Percentiles rank a stretch among this genome's conserved stretches.
These are phyloP conservation scores for Cryptococcus maquisensis DNA, from an alignment of 1,284 basidiomycete genomes.

Conservation along the genomic window DNA sequence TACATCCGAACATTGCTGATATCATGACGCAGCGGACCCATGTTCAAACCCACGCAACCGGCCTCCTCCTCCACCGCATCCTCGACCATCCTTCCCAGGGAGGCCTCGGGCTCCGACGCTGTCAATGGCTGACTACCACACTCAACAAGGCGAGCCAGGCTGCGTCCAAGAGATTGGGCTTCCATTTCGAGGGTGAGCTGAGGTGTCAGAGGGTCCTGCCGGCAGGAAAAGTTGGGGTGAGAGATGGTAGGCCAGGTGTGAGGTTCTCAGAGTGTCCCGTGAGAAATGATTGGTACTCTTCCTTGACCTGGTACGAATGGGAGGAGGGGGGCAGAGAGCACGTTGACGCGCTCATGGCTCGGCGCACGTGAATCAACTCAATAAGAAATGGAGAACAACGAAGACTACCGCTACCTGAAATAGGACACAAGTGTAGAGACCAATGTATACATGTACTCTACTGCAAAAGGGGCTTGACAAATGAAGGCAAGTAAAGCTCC, in stretches of 20 bases:
- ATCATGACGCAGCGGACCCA: conserved; percentile 27
- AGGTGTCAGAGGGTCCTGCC: conserved; percentile 31
- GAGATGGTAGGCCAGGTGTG: conserved; percentile 25
- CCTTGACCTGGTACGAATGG: conserved; percentile 43
- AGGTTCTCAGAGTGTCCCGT: conserved; percentile 19
- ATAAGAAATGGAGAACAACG: too few species aligned
- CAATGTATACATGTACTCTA: too few species aligned
- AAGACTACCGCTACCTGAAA: too few species aligned
- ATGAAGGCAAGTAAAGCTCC: neutral
- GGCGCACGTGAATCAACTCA: neutral
- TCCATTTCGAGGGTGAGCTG: conserved; percentile 31
- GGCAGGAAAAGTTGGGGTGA: conserved; percentile 26
- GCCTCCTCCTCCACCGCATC: conserved; percentile 37
- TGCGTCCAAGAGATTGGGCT: conserved; percentile 35
- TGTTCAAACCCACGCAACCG: conserved; percentile 38
- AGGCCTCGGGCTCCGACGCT: conserved; percentile 37
- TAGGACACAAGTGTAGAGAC: too few species aligned
- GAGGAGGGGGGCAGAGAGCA: conserved; percentile 33
- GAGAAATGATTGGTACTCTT: conserved; percentile 36
- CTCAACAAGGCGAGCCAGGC: conserved; percentile 28
- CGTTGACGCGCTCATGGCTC: conserved; percentile 20
- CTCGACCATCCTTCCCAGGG: conserved; percentile 33
- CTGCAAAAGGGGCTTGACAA: neutral
- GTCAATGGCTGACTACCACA: conserved; percentile 42
- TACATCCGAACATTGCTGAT: neutral